A percentile compares a stretch with the other conserved stretches of the same genome.
phyloP scores from a whole-genome alignment of 148 eudicot genomes.

The Rhododendron williamsianum region DNA sequence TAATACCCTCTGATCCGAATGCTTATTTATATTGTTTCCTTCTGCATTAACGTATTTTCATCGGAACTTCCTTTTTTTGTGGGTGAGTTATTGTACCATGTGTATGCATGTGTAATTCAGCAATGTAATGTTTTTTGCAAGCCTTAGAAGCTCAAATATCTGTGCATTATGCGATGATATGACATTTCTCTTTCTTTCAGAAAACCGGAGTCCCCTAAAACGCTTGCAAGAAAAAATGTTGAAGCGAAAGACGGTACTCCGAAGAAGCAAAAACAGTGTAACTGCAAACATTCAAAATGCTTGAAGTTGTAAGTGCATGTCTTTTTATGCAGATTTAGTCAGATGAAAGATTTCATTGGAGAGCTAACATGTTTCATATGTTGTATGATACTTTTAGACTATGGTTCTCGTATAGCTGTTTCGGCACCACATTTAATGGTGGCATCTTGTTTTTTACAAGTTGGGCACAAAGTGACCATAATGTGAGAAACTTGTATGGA shows the following conservation, averaged over 20 bases:
- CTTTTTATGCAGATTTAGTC: not conserved
- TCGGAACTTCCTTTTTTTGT: not conserved
- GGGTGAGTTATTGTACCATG: not conserved
- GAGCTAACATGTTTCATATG: not conserved
- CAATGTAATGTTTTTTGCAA: not conserved
- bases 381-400: not conserved
- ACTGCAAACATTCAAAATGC: conserved; percentile 96
- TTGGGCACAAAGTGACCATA: not conserved
- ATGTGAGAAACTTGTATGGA: not conserved
- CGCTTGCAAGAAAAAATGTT: conserved; percentile 50
- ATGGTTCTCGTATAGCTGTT: not conserved
- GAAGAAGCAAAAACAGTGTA: conserved; percentile 95
- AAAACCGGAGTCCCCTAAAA: conserved; percentile 81
- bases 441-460: not conserved
- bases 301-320: conserved; percentile 76
- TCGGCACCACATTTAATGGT: not conserved
- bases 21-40: not conserved
- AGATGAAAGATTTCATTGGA: not conserved
- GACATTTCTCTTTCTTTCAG: conserved; percentile 32
- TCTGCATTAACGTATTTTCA: not conserved
- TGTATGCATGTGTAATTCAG: not conserved
- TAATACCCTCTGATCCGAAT: not conserved
- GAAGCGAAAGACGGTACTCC: conserved; percentile 92
- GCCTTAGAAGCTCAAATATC: not conserved
- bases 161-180: not conserved